Conservation (phyloP, 2,329 filamentous ascomycete species). For the Geosmithia putterillii region DNA sequence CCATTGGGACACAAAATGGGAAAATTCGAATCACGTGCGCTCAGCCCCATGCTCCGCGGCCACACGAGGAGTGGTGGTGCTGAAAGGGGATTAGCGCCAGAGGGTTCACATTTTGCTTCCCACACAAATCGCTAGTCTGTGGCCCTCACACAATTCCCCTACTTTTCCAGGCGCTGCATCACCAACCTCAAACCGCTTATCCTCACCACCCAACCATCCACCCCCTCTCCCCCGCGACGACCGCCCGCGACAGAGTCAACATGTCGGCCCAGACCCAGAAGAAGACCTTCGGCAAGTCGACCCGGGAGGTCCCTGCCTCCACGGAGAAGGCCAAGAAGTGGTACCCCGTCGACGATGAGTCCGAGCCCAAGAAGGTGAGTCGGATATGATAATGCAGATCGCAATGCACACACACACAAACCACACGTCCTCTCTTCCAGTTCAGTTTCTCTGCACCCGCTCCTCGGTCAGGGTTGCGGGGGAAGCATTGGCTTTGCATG, state of each 20-base stretch:
- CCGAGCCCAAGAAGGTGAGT: slow-evolving; percentile 89
- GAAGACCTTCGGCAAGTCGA: slow-evolving; percentile 97
- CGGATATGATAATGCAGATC: slow-evolving; percentile 4
- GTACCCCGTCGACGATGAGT: slow-evolving; percentile 92
- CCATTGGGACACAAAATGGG: background rate
- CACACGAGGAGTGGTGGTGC: slow-evolving; percentile 8
- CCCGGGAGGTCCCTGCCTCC: slow-evolving; percentile 77
- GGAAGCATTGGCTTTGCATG: background rate
- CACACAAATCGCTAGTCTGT: slow-evolving; percentile 27
- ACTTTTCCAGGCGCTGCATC: slow-evolving; percentile 26
- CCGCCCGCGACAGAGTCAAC: slow-evolving; percentile 37
- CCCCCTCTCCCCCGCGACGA: slow-evolving; percentile 16
- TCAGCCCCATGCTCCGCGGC: slow-evolving; percentile 17
- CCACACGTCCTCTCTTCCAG: background rate
- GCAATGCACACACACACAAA: background rate
- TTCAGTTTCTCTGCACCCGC: background rate
- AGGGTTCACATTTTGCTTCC: slow-evolving; percentile 30
- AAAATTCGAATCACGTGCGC: slow-evolving; percentile 20
- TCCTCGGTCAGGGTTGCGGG: background rate
- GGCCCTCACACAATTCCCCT: slow-evolving; percentile 26
- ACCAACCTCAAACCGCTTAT: slow-evolving; percentile 13
- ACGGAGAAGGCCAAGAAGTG: slow-evolving; percentile 96
- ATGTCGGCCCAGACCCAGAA: slow-evolving; percentile 69
- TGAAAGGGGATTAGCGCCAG: slow-evolving; percentile 20
- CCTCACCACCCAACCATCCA: slow-evolving; percentile 12